These are phyloP conservation scores for Boletus edulis DNA, from an alignment of 768 basidiomycete genomes.

Conservation along the genomic window DNA sequence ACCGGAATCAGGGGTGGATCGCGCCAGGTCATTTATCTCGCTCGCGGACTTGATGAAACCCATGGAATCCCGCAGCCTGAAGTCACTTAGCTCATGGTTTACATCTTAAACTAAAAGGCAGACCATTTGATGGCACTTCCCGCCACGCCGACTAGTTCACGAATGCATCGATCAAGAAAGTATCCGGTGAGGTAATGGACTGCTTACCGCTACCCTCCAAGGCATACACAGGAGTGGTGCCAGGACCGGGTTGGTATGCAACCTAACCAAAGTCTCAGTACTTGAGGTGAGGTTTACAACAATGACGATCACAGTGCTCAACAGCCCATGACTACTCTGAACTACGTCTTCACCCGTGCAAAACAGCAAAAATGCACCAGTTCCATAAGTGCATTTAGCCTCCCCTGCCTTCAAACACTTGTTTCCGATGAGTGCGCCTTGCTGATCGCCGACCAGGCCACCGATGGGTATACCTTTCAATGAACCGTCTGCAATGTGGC, in stretches of 20 bases:
- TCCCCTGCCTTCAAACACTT: conserved; percentile 90
- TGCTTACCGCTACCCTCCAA: conserved; percentile 91
- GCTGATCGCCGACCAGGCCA: conserved; percentile 97
- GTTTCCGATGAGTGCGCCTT: conserved; percentile 94
- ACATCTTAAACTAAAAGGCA: conserved; percentile 4
- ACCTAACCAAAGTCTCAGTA: conserved; percentile 45
- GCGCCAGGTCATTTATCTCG: conserved; percentile 85
- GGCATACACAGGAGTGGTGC: conserved; percentile 82
- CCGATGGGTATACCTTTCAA: conserved; percentile 80
- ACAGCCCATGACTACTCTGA: conserved; percentile 78
- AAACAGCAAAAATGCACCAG: conserved; percentile 95
- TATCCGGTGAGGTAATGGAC: not conserved
- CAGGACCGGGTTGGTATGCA: conserved; percentile 84
- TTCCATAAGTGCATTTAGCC: conserved; percentile 98
- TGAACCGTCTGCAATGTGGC: conserved; percentile 63
- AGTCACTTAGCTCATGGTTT: not conserved
- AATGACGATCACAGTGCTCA: conserved; percentile 68
- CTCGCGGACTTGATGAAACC: conserved; percentile 71
- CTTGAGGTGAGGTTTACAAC: not conserved
- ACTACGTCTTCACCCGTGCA: conserved; percentile 89
- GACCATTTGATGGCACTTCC: conserved; percentile 94
- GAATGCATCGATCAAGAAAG: not conserved
- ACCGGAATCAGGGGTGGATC: conserved; percentile 71
- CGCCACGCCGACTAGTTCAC: conserved; percentile 75
- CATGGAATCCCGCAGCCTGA: conserved; percentile 87